Evolutionary conservation across 2,329 filamentous ascomycete genomes (phyloP), one percentile per base, ranked within the genome.

Genomic region (Ploettnerulaceae sp.): DNA sequence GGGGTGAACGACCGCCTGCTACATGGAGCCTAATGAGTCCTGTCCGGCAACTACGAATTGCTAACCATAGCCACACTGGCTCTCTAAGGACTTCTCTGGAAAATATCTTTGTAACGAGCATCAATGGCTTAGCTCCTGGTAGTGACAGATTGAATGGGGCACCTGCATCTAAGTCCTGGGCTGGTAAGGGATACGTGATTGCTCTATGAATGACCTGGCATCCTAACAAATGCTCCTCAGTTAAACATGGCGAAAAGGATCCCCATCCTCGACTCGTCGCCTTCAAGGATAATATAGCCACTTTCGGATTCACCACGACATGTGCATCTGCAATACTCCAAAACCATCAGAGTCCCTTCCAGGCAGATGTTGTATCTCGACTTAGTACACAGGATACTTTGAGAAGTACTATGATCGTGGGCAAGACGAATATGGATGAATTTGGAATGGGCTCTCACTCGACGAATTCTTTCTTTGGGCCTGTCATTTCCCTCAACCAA

Each of bases 401-500:
- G 17, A 21, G 12, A n/a, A 17, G 11, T 11, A 28, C 15, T 33
- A 18, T 33, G n/a, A n/a, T 75, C 5, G 65, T 91, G 2, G 85
- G 84, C 5, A 95, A 95, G 67, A 90, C 89, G 2, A 95, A 95
- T 64, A 81, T 97, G 73, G 93, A 97, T 67, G 93, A 95, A 64
- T 95, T 95, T 64, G 89, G 90, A 21, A 95, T 95, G 90, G 89
- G 89, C 2, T 94, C 89, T 7, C 84, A 95, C 62, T 85, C 82
- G 1, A 75, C 73, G 15, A 70, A 83, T 59, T 89, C 88, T 1
- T 68, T 73, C 45, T 80, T 82, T 57, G 86, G 86, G 1, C 64
- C 78, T 1, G 85, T 91, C 4, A 34, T 18, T 31, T 39, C 14
- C 26, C 28, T 14, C n/a, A 12, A 4, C n/a, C n/a, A n/a, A n/a